Evolutionary conservation across 805 yeast species (phyloP).

Genomic region (Spathaspora gorwiae): DNA sequence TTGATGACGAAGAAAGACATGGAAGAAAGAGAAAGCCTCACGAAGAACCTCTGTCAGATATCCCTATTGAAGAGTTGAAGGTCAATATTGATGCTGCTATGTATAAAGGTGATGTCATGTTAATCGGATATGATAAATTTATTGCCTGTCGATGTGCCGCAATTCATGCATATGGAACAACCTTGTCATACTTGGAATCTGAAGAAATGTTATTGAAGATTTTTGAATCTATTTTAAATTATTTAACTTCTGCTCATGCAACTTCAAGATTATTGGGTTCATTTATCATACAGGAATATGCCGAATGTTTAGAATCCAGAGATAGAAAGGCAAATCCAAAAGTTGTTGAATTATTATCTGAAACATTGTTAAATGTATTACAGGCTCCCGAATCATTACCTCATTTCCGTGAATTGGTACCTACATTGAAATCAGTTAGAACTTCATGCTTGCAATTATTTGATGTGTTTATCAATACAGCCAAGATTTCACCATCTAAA

Average conservation of each 20-base stretch:
- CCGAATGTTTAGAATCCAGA: constrained; percentile 25
- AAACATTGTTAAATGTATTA: constrained; percentile 32
- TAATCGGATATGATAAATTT: constrained; percentile 73
- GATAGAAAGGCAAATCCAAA: constrained; percentile 11
- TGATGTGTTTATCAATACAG: constrained; percentile 71
- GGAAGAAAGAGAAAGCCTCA: constrained; percentile 47
- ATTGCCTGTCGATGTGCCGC: constrained; percentile 72
- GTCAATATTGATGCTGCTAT: constrained; percentile 93
- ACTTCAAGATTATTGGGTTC: constrained; percentile 76
- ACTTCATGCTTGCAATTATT: constrained; percentile 82
- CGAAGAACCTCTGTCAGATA: constrained; percentile 18
- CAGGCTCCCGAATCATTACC: constrained; percentile 44
- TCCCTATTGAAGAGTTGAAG: constrained; percentile 56
- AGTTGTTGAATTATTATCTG: constrained; percentile 17
- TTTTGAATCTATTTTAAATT: constrained; percentile 33
- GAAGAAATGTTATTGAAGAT: constrained; percentile 35
- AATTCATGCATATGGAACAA: constrained; percentile 69
- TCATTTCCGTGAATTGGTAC: constrained; percentile 77
- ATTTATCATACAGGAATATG: constrained; percentile 67
- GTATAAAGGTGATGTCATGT: constrained; percentile 82
- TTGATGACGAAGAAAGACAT: constrained; percentile 26
- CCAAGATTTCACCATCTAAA: constrained; percentile 64
- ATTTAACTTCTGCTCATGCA: constrained; percentile 60
- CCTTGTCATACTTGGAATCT: constrained; percentile 47
- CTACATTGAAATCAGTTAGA: constrained; percentile 78